Percentiles rank a stretch among this genome's conserved stretches.
Conservation (phyloP, 176 grass and related monocot genomes). For the Aechmea fasciata region DNA sequence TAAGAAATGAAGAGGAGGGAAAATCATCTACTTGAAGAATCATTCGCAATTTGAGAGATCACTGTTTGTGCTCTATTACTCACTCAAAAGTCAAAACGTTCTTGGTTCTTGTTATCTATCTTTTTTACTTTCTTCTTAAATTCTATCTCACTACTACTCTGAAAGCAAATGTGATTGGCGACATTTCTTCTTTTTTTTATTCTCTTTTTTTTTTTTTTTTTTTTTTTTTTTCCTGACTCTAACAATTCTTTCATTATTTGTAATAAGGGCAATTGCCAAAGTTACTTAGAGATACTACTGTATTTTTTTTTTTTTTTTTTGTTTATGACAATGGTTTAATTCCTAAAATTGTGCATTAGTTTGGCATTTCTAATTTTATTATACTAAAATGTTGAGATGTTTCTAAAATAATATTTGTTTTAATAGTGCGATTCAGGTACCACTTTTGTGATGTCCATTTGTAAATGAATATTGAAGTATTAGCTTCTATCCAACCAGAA, state of each 20-base stretch:
- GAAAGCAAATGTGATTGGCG: neutral
- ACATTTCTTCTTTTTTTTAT: neutral
- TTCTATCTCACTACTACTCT: neutral
- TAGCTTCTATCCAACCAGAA: no score
- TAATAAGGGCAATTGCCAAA: neutral
- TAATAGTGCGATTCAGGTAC: no score
- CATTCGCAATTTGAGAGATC: conserved; percentile 16
- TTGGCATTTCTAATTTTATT: no score
- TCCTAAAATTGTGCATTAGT: neutral
- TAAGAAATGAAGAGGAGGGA: neutral
- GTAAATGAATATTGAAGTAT: no score
- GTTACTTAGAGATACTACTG: neutral
- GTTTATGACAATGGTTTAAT: neutral
- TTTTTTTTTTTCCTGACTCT: no score
- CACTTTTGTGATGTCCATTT: no score
- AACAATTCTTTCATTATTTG: neutral
- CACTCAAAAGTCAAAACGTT: no score
- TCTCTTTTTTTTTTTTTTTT: neutral
- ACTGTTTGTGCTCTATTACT: conserved; percentile 36
- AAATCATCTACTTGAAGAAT: neutral
- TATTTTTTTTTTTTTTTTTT: neutral
- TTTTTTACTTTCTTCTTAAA: neutral
- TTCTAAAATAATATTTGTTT: no score
- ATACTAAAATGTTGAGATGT: no score
- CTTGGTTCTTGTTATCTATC: neutral